Conservation (phyloP, 2,329 filamentous ascomycete genomes). For the Lithohypha guttulata region DNA sequence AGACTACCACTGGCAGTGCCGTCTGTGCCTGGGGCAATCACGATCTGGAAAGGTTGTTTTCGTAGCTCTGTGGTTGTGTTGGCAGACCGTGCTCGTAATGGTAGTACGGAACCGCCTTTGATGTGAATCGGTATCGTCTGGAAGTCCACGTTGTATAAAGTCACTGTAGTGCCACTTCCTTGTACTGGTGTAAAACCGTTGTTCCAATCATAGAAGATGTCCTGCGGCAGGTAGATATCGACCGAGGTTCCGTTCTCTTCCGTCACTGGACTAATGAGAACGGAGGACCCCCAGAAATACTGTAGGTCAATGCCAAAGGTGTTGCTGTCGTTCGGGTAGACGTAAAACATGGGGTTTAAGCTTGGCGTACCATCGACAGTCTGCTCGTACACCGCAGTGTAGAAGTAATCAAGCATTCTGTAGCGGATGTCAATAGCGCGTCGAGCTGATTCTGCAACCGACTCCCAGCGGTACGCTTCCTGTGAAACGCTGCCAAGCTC, state of each 20-base stretch:
- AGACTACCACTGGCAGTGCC: constrained; percentile 56
- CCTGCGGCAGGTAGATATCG: constrained; percentile 46
- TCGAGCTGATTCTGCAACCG: constrained; percentile 52
- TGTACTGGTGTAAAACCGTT: constrained; percentile 35
- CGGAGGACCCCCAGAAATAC: constrained; percentile 48
- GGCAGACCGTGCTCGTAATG: constrained; percentile 41
- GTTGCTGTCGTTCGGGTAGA: constrained; percentile 50
- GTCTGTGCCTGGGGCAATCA: constrained; percentile 54
- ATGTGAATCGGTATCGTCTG: constrained; percentile 53
- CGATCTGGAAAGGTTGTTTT: constrained; percentile 56
- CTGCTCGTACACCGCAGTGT: constrained; percentile 58
- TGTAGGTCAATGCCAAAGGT: constrained; percentile 44
- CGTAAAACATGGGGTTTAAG: constrained; percentile 60
- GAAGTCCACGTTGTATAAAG: constrained; percentile 35
- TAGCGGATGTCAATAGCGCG: constrained; percentile 65
- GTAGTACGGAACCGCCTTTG: constrained; percentile 50
- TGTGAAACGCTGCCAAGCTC: constrained; percentile 44
- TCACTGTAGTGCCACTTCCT: constrained; percentile 37
- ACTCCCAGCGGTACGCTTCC: constrained; percentile 62
- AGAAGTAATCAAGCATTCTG: constrained; percentile 66
- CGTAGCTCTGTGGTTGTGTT: constrained; percentile 52
- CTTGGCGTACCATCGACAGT: constrained; percentile 52
- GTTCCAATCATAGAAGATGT: constrained; percentile 52
- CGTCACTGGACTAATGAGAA: constrained; percentile 48
- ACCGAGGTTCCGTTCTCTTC: constrained; percentile 43